phyloP scores from a whole-genome alignment of 495 filamentous ascomycete species.

The Astrothelium macrocarpum region DNA sequence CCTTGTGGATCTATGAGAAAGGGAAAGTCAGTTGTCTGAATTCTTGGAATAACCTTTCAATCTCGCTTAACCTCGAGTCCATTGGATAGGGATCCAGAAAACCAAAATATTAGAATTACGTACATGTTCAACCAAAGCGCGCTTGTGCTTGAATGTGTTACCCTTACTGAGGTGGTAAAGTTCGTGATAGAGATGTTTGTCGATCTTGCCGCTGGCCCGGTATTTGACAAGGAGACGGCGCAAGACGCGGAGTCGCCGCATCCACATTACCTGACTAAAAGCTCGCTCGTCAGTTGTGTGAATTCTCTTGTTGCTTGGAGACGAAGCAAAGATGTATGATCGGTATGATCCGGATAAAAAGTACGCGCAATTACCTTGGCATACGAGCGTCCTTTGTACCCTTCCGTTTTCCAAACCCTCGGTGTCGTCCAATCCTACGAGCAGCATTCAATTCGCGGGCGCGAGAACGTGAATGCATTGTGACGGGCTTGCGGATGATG shows the following conservation, averaged over 20 bases:
- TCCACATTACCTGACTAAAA: slow-evolving; percentile 88
- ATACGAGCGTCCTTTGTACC: slow-evolving; percentile 99
- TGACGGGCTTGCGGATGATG: slow-evolving; percentile 99
- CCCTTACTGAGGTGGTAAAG: slow-evolving; percentile 99
- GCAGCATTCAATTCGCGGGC: slow-evolving; percentile 85
- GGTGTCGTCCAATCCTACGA: slow-evolving; percentile 86
- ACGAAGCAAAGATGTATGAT: not conserved
- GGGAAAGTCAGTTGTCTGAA: not conserved
- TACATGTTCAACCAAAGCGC: slow-evolving; percentile 98
- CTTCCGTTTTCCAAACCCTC: slow-evolving; percentile 99
- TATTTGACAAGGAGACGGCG: slow-evolving; percentile 98
- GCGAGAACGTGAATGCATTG: slow-evolving; percentile 96
- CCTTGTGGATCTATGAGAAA: slow-evolving; percentile 83
- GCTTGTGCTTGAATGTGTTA: slow-evolving; percentile 99
- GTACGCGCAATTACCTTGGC: slow-evolving; percentile 63
- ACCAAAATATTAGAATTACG: no score
- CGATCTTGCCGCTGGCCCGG: slow-evolving; percentile 98
- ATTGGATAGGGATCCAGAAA: no score
- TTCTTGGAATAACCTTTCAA: not conserved
- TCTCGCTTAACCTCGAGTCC: no score
- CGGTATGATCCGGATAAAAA: not conserved
- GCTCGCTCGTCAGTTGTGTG: not conserved
- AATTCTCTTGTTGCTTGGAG: not conserved
- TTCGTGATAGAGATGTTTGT: slow-evolving; percentile 99
- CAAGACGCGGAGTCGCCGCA: slow-evolving; percentile 98